Percentiles rank a stretch among this genome's conserved stretches.
phyloP scores from a whole-genome alignment of 306 rosid genomes.

The Nissolia schottii region DNA sequence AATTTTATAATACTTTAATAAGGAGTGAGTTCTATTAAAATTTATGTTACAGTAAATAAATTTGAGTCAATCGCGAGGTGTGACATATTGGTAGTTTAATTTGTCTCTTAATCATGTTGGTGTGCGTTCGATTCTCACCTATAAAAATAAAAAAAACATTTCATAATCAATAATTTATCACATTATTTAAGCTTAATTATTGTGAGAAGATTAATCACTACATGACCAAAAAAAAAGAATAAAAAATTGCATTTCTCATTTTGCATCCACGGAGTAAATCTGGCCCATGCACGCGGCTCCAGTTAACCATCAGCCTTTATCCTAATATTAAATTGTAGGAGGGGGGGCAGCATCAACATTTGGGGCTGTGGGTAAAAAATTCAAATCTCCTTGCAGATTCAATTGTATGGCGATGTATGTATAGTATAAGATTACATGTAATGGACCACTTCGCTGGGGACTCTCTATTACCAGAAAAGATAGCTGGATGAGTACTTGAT shows the following conservation, averaged over 20 bases:
- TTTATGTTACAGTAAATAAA: too few relatives aligned
- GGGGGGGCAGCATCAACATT: neutral
- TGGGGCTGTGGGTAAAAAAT: neutral
- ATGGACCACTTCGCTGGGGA: conserved; percentile 7
- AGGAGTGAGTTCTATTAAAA: too few relatives aligned
- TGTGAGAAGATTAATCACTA: too few relatives aligned
- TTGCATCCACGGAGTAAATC: neutral
- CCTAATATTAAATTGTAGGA: neutral
- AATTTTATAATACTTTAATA: too few relatives aligned
- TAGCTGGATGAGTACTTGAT: neutral
- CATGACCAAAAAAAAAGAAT: too few relatives aligned
- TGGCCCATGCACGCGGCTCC: neutral
- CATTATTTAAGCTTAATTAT: too few relatives aligned
- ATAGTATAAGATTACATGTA: neutral
- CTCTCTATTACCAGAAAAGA: conserved; percentile 3
- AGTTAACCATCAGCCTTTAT: conserved; percentile 7
- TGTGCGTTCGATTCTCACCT: too few relatives aligned
- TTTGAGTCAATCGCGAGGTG: too few relatives aligned
- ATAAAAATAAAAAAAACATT: too few relatives aligned
- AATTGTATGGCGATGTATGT: neutral
- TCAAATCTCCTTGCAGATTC: neutral
- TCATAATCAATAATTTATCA: too few relatives aligned
- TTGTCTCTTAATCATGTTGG: too few relatives aligned
- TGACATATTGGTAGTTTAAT: too few relatives aligned
- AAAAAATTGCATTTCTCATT: neutral